These are phyloP conservation scores for Solanum chmielewskii DNA, from an alignment of 257 asterid species.

Conservation along the genomic window DNA sequence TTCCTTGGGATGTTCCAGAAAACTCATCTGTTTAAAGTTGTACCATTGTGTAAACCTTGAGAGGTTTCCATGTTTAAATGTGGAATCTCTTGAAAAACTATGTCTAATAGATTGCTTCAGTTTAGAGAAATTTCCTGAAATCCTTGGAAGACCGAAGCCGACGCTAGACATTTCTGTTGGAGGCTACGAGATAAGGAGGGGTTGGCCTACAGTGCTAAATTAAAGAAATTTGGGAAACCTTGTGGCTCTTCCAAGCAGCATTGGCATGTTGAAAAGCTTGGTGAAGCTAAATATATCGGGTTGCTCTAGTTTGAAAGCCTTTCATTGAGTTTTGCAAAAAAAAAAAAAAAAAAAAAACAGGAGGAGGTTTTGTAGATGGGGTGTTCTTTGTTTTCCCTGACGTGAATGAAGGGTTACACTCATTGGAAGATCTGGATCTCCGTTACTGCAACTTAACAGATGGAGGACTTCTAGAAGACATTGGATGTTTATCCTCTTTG, in stretches of 20 bases:
- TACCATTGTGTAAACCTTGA: not conserved
- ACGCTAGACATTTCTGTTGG: not conserved
- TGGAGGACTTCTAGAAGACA: too few species aligned
- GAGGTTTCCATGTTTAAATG: not conserved
- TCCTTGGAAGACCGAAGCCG: not conserved
- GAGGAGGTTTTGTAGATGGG: too few species aligned
- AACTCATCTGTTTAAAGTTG: not conserved
- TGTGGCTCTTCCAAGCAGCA: not conserved
- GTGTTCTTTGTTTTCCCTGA: too few species aligned
- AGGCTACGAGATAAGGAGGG: not conserved
- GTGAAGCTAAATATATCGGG: too few species aligned
- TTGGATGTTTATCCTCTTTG: too few species aligned
- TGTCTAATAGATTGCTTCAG: accelerated
- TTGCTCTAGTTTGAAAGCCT: not conserved
- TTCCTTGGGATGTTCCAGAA: not conserved
- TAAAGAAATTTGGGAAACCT: accelerated
- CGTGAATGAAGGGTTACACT: too few species aligned
- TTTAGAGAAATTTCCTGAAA: not conserved
- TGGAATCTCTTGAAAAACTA: not conserved
- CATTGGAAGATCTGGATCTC: too few species aligned
- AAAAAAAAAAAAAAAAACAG: too few species aligned
- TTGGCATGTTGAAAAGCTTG: not conserved
- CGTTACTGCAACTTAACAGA: too few species aligned
- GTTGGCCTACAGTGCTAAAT: not conserved
- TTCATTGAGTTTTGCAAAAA: too few species aligned